Evolutionary conservation across 495 filamentous ascomycete genomes (phyloP).

Genomic region (Lentithecium fluviatile): DNA sequence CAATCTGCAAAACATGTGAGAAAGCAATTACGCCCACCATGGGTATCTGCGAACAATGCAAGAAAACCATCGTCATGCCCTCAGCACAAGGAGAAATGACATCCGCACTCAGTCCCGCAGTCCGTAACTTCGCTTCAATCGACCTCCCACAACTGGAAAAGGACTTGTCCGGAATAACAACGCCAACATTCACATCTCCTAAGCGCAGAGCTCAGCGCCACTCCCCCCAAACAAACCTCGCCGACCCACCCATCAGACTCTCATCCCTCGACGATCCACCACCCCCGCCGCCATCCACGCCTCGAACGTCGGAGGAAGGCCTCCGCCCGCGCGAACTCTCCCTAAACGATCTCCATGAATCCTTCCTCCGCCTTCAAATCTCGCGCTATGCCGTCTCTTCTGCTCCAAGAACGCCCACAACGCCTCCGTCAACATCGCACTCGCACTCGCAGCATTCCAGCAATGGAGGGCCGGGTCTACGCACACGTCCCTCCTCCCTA

Average conservation of each 20-base stretch:
- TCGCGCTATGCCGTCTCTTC: constrained; percentile 15
- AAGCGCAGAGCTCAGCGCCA: constrained; percentile 5
- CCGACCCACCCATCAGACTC: constrained; percentile 17
- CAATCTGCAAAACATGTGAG: constrained; percentile 30
- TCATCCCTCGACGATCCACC: constrained; percentile 12
- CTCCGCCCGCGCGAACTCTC: constrained; percentile 5
- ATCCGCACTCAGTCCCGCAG: constrained; percentile 13
- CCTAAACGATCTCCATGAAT: constrained; percentile 22
- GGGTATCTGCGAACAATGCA: constrained; percentile 28
- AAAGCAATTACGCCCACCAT: constrained; percentile 13
- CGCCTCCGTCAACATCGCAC: constrained; percentile 13
- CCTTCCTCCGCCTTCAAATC: constrained; percentile 25
- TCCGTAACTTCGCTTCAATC: constrained; percentile 19
- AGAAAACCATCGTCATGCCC: constrained; percentile 17
- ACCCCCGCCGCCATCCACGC: not conserved
- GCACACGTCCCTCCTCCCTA: constrained; percentile 9
- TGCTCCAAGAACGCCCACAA: constrained; percentile 5
- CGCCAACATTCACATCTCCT: constrained; percentile 10
- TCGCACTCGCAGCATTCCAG: not conserved
- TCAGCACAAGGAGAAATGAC: constrained; percentile 13
- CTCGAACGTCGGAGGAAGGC: not conserved
- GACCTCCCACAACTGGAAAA: constrained; percentile 14
- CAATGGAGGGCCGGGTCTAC: too few relatives aligned
- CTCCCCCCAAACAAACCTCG: constrained; percentile 1
- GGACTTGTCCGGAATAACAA: constrained; percentile 1